Conservation (phyloP, 2,329 filamentous ascomycete species). For the Stagonosporopsis rhizophila region DNA sequence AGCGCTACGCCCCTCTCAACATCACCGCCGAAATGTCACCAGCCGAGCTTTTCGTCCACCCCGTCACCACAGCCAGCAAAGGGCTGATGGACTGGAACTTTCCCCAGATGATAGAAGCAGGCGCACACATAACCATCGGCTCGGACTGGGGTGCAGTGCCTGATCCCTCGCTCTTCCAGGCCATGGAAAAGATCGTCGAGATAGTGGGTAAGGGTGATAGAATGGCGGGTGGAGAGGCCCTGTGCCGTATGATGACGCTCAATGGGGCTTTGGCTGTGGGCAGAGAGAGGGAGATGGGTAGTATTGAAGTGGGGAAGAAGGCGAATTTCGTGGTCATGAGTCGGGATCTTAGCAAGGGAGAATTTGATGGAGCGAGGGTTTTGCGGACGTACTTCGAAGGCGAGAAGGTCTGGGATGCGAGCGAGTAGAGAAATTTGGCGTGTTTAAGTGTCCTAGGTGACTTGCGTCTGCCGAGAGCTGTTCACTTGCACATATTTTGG, state of each 20-base stretch:
- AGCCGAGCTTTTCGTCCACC: constrained; percentile 34
- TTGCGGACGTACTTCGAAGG: constrained; percentile 42
- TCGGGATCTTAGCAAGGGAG: constrained; percentile 37
- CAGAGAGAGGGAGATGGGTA: constrained; percentile 34
- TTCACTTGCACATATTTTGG: no score
- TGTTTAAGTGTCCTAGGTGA: no score
- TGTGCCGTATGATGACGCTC: constrained; percentile 36
- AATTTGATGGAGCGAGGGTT: constrained; percentile 37
- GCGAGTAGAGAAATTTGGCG: neutral
- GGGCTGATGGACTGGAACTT: constrained; percentile 40
- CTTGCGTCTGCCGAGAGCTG: no score
- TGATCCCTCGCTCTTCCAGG: constrained; percentile 25
- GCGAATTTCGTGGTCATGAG: constrained; percentile 45
- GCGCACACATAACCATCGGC: constrained; percentile 43
- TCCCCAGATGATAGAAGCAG: constrained; percentile 31
- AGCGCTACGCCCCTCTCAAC: constrained; percentile 36
- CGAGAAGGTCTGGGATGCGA: constrained; percentile 16
- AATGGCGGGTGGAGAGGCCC: constrained; percentile 18
- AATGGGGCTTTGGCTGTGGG: constrained; percentile 40
- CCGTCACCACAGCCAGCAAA: constrained; percentile 14
- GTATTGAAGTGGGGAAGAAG: constrained; percentile 43
- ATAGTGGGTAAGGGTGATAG: constrained; percentile 19
- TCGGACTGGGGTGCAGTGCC: constrained; percentile 31
- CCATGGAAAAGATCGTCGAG: constrained; percentile 22
- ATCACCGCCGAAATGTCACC: constrained; percentile 48